Conservation (phyloP, 75 land plant species). For the Picea glauca region DNA sequence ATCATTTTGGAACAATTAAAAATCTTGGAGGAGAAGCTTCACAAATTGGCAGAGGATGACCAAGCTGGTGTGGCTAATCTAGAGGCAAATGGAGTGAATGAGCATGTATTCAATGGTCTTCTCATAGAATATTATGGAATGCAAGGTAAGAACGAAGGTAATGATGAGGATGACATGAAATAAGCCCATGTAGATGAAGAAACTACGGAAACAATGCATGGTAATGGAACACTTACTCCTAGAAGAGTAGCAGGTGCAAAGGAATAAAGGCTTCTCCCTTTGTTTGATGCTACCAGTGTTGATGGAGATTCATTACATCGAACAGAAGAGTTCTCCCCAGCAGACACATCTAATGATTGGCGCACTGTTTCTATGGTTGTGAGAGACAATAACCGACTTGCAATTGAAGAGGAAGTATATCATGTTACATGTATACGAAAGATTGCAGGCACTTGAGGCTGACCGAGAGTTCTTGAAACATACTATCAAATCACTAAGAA, state of each 20-base stretch:
- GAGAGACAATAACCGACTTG: constrained; percentile 22
- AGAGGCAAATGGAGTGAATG: constrained; percentile 5
- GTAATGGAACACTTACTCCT: constrained; percentile 20
- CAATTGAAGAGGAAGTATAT: constrained; percentile 65
- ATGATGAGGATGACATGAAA: constrained; percentile 14
- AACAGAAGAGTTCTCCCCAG: constrained; percentile 14
- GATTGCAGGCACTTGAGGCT: constrained; percentile 72
- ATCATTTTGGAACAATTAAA: constrained; percentile 64
- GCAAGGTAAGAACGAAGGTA: background rate
- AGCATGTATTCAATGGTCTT: too few relatives aligned
- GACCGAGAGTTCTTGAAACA: constrained; percentile 73
- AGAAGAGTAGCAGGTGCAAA: constrained; percentile 19
- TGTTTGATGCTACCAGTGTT: constrained; percentile 41
- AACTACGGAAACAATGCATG: constrained; percentile 14
- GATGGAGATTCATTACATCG: constrained; percentile 23
- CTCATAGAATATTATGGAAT: background rate
- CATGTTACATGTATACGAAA: constrained; percentile 36
- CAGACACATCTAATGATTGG: constrained; percentile 13
- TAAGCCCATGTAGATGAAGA: constrained; percentile 34
- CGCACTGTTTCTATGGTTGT: constrained; percentile 13
- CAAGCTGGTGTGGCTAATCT: constrained; percentile 4
- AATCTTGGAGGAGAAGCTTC: constrained; percentile 59
- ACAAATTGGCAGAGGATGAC: constrained; percentile 34
- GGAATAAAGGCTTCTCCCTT: constrained; percentile 58
- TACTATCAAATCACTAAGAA: constrained; percentile 58